Evolutionary conservation across 805 yeast species (phyloP).

Genomic region (Wickerhamomyces pijperi): DNA sequence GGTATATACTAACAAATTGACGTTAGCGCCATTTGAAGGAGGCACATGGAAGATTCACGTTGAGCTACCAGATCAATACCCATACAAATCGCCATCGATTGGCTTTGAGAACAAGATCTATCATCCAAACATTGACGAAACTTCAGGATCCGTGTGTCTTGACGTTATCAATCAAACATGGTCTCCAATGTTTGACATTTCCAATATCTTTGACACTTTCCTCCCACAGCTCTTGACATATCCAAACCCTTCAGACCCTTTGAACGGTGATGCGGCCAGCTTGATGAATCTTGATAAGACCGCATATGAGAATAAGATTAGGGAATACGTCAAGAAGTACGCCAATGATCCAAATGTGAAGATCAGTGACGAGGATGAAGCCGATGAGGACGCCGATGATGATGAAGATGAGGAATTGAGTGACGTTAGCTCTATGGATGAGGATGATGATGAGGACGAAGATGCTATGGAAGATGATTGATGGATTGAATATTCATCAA

Average conservation of each 20-base stretch:
- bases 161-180: slow-evolving; percentile 96
- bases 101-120: slow-evolving; percentile 86
- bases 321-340: slow-evolving; percentile 60
- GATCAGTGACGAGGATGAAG: slow-evolving; percentile 38
- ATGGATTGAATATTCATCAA: too few species aligned
- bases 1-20: slow-evolving; percentile 1
- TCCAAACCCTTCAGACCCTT: slow-evolving; percentile 91
- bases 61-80: slow-evolving; percentile 90
- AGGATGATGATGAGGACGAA: slow-evolving; percentile 12
- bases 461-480: slow-evolving; percentile 11
- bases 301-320: slow-evolving; percentile 58
- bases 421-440: slow-evolving; percentile 16
- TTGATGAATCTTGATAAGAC: slow-evolving; percentile 59
- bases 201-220: slow-evolving; percentile 86
- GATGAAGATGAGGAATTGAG: slow-evolving; percentile 27
- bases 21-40: slow-evolving; percentile 66
- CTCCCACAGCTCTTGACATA: slow-evolving; percentile 84
- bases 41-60: slow-evolving; percentile 89
- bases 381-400: slow-evolving; percentile 36
- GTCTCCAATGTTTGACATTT: slow-evolving; percentile 94
- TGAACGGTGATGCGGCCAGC: slow-evolving; percentile 82
- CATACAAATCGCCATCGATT: slow-evolving; percentile 90
- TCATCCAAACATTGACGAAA: slow-evolving; percentile 93
- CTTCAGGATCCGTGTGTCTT: slow-evolving; percentile 83
- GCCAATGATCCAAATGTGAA: slow-evolving; percentile 35